Evolutionary conservation across 371 early-diverging fungal genomes (phyloP), one percentile per base, ranked within the genome.

Genomic region (Catenaria anguillulae): DNA sequence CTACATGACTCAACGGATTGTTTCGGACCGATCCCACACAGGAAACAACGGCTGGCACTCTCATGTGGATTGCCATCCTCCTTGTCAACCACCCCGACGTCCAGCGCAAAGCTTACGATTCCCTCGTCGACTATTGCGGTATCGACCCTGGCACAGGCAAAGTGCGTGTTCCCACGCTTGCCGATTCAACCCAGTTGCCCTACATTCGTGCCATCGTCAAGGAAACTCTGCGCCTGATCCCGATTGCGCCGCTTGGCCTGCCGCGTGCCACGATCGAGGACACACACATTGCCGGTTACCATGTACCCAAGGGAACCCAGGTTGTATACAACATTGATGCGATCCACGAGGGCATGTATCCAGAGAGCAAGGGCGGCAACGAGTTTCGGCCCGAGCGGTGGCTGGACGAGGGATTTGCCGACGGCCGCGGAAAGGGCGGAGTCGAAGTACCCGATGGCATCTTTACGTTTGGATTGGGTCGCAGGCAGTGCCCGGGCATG

Each of bases 401-500:
- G 62, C 54, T 74, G 5, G n/a, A n/a, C n/a, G n/a, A n/a, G n/a
- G n/a, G n/a, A n/a, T n/a, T n/a, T n/a, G n/a, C n/a, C n/a, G n/a
- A n/a, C n/a, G n/a, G n/a, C n/a, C n/a, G n/a, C n/a, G n/a, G n/a
- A n/a, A n/a, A n/a, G n/a, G n/a, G n/a, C n/a, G 35, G 60, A 2
- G 76, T 76, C 15, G 73, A 71, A n/a, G 65, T 76, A 0, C 76
- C 74, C 61, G 59, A 71, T 62, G 63, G 60, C 6, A 69, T 66
- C 59, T 69, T 76, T 0, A 72, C 75, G 40, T 33, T 56, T 56
- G 56, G 56, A 2, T 24, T n/a, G 1, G 77, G 78, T 2, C 73
- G 78, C 13, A 69, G 78, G 46, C 72, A 69, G 1, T 78, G 78
- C 63, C 75, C 75, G 1, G 78, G 78, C 12, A 70, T 76, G 48